phyloP scores from a whole-genome alignment of 129 eudicot genomes.

The carrot (Daucus carota) region DH1_v3.0 NC_030381.2:47255001-47255500 shows the following conservation, averaged over 20 bases:
- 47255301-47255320: conserved; percentile 64
- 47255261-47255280: conserved; percentile 58
- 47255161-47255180: too few relatives aligned
- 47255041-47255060: background rate
- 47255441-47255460: conserved; percentile 37
- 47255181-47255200: background rate
- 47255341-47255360: conserved; percentile 39
- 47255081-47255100: too few relatives aligned
- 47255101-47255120: too few relatives aligned
- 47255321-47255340: conserved; percentile 53
- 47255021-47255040: background rate
- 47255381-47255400: conserved; percentile 61
- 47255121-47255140: too few relatives aligned
- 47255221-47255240: background rate
- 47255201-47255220: background rate
- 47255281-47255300: conserved; percentile 56
- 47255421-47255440: conserved; percentile 41
- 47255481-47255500: conserved; percentile 12
- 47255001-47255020: background rate
- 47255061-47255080: background rate
- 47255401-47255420: conserved; percentile 44
- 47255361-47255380: conserved; percentile 47
- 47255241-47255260: background rate
- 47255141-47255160: too few relatives aligned
- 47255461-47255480: conserved; percentile 13